Base-by-base conservation (phyloP, 1,139 yeast genomes). In the Candida dubliniensis region DNA sequence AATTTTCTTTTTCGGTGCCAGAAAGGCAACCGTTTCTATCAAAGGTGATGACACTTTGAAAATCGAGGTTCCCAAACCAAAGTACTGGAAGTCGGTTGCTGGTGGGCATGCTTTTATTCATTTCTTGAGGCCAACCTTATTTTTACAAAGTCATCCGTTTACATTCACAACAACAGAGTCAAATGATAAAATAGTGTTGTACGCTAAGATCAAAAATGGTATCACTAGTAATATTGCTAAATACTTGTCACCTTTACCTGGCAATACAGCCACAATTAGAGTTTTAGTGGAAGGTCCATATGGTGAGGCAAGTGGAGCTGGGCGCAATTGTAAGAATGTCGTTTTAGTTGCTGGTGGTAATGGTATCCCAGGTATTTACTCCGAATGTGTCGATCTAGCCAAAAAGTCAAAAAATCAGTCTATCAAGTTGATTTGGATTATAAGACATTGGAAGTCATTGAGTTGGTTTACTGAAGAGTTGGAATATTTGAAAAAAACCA, bases 41-140 rank as follows among this genome's bases (percentile, higher is more conserved):
- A 48, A 67, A 29, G 59, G 66, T 1, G 67, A 64, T 37, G 77
- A 74, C 48, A 70, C 76, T 3, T 60, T 76, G 18, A 67, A 67
- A 51, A 66, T 77, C 2, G 54, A 58, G 4, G 63, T 76, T 2
- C 74, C 76, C 2, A 70, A 62, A 37, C 76, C 79, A 10, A 54
- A 51, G 2, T 56, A 63, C 48, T 76, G 79, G 78, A 56, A 60
- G 13, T 55, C 74, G 1, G 54, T 61, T 35, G 77, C 79, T 10
- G 82, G 82, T 33, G 76, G 79, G 1, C 79, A 77, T 54, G 81
- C 79, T 0, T 79, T 71, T 47, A 61, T 79, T 30, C 70, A 76
- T 51, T 77, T 79, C 55, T 45, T 75, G 25, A 58, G 59, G 40
- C 65, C 66, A 4, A 46, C 58, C n/a, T 61, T 57, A 43, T 71